Percentiles rank a stretch among this genome's conserved stretches.
phyloP scores from a whole-genome alignment of 345 rosid species.

The Salix dunnii region DNA sequence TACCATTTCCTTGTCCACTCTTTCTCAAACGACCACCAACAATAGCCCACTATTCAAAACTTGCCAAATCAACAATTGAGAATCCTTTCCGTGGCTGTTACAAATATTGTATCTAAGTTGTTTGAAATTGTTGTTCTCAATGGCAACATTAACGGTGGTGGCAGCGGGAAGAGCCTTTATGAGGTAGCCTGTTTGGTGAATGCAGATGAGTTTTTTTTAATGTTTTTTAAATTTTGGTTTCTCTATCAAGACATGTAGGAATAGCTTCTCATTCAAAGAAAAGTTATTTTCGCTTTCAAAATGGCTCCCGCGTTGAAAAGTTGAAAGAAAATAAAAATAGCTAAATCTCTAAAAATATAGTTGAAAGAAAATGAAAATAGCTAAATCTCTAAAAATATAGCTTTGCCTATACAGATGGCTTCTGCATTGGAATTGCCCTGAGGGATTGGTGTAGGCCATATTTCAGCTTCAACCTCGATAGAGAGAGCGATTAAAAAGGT shows the following conservation, averaged over 20 bases:
- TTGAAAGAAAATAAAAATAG: no score
- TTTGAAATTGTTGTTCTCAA: conserved; percentile 75
- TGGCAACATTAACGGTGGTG: conserved; percentile 29
- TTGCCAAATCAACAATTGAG: conserved; percentile 28
- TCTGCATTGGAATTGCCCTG: no score
- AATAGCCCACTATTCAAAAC: background rate
- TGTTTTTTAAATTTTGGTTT: no score
- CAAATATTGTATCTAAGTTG: conserved; percentile 67
- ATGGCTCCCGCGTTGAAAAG: no score
- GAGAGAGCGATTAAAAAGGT: background rate
- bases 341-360: no score
- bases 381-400: no score
- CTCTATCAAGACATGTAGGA: no score
- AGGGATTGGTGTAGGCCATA: conserved; percentile 68
- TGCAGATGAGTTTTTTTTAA: no score
- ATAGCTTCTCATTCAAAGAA: no score
- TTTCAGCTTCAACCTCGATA: background rate
- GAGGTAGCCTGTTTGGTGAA: conserved; percentile 85
- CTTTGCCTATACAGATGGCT: no score
- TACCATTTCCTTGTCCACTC: conserved; percentile 29
- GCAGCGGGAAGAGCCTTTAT: conserved; percentile 57
- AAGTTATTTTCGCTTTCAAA: no score
- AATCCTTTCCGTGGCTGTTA: conserved; percentile 83
- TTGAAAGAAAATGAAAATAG: no score
- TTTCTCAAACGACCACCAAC: conserved; percentile 30